Conservation (phyloP, 139 green algal species). For the Haematococcus lacustris region DNA sequence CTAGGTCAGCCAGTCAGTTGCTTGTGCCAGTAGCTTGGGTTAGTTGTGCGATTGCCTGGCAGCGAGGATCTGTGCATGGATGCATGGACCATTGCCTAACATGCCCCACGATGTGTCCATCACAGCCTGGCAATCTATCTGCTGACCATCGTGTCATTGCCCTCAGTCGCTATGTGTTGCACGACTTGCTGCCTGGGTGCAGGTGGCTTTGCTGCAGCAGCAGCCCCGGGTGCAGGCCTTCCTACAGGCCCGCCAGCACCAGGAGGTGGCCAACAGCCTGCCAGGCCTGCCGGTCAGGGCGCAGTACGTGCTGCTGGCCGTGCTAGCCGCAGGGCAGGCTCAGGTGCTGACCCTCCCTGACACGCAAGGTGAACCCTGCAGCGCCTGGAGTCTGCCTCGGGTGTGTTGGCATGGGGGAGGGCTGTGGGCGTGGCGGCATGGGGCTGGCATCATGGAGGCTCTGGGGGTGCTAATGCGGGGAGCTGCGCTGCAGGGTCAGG, state of each 20-base stretch:
- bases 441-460: background rate
- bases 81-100: no score
- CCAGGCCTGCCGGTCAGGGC: background rate
- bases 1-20: background rate
- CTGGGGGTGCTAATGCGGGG: background rate
- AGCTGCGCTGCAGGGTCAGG: background rate
- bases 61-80: background rate
- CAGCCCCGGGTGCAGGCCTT: background rate
- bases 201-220: background rate
- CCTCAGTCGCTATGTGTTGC: background rate
- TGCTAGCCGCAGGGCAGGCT: constrained; percentile 24
- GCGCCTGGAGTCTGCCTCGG: constrained; percentile 5
- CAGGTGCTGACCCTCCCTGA: constrained; percentile 26
- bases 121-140: no score
- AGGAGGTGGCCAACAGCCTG: background rate
- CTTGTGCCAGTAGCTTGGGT: background rate
- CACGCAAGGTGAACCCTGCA: background rate
- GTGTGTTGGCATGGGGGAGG: no score
- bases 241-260: background rate
- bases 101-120: no score
- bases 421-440: constrained; percentile 7
- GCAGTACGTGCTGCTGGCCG: constrained; percentile 20
- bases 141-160: background rate
- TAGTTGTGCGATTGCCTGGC: background rate
- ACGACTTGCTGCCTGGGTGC: background rate